Evolutionary conservation across 2,329 filamentous ascomycete genomes (phyloP).

Genomic region (Zymoseptoria ardabiliae): DNA sequence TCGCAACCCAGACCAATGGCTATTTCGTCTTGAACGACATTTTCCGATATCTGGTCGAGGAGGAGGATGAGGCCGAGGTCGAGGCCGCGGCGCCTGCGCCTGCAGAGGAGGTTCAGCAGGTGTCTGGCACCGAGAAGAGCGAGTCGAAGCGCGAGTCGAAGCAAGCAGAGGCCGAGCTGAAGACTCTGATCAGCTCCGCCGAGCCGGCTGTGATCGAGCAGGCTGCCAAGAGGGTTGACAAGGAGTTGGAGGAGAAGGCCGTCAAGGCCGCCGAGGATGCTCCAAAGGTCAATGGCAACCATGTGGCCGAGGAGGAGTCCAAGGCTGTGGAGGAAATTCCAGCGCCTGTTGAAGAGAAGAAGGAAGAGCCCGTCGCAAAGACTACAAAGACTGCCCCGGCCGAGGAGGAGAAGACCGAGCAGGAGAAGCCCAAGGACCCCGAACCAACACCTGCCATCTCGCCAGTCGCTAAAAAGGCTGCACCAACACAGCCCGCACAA

Average conservation of each 20-base stretch:
- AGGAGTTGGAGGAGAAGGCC: constrained; percentile 65
- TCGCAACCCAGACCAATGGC: constrained; percentile 89
- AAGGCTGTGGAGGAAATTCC: constrained; percentile 28
- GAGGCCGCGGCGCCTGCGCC: constrained; percentile 26
- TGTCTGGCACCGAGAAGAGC: constrained; percentile 29
- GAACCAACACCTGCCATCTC: constrained; percentile 48
- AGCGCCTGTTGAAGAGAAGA: constrained; percentile 23
- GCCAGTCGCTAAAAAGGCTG: constrained; percentile 28
- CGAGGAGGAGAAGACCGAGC: constrained; percentile 36
- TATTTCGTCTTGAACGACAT: constrained; percentile 99
- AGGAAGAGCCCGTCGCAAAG: constrained; percentile 32
- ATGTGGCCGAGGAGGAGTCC: constrained; percentile 33
- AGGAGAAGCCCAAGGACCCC: constrained; percentile 55
- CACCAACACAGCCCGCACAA: constrained; percentile 47
- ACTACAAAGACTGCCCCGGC: constrained; percentile 17
- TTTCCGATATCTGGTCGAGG: constrained; percentile 84
- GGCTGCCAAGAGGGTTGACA: constrained; percentile 50
- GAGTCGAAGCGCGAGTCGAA: constrained; percentile 33
- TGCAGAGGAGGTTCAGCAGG: constrained; percentile 29
- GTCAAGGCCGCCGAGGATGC: constrained; percentile 26
- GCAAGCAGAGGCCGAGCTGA: constrained; percentile 29
- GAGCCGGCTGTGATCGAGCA: constrained; percentile 38
- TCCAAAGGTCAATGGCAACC: constrained; percentile 27
- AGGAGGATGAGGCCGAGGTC: constrained; percentile 58
- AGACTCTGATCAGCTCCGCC: constrained; percentile 26